phyloP scores from a whole-genome alignment of 1,139 yeast species.

The Yamadazyma triangularis region DNA sequence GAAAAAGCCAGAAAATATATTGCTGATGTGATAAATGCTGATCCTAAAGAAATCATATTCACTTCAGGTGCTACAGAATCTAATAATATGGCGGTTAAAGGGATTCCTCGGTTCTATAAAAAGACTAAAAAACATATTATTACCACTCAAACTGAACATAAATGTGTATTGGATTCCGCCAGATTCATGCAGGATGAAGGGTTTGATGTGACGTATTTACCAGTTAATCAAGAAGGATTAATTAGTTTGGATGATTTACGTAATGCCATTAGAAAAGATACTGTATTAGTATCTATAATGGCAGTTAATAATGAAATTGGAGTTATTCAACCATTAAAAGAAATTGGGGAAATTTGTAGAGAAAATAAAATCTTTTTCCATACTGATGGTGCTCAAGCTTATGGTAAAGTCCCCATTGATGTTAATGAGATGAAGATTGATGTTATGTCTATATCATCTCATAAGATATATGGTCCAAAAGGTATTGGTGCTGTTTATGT shows the following conservation, averaged over 20 bases:
- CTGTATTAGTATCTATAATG: constrained; percentile 91
- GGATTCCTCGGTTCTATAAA: constrained; percentile 89
- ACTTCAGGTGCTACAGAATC: constrained; percentile 98
- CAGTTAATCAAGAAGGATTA: constrained; percentile 79
- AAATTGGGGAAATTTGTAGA: constrained; percentile 86
- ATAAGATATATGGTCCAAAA: constrained; percentile 96
- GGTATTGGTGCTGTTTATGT: constrained; percentile 96
- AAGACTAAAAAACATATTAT: constrained; percentile 90
- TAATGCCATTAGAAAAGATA: constrained; percentile 83
- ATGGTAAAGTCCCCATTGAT: constrained; percentile 88
- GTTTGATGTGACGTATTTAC: constrained; percentile 89
- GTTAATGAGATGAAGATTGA: constrained; percentile 94
- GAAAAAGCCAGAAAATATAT: constrained; percentile 80
- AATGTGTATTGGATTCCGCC: constrained; percentile 95
- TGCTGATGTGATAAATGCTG: constrained; percentile 84
- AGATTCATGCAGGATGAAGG: constrained; percentile 96
- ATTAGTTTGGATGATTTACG: constrained; percentile 73
- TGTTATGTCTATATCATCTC: constrained; percentile 88
- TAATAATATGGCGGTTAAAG: constrained; percentile 91
- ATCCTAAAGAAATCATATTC: constrained; percentile 93
- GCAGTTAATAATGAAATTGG: constrained; percentile 98
- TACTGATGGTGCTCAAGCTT: constrained; percentile 98
- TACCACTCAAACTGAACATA: constrained; percentile 96
- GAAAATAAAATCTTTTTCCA: constrained; percentile 90
- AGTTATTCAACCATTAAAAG: constrained; percentile 92